A percentile compares a stretch with the other conserved stretches of the same genome.
phyloP scores from a whole-genome alignment of 371 early-diverging fungal genomes.

The Mortierella sp. region DNA sequence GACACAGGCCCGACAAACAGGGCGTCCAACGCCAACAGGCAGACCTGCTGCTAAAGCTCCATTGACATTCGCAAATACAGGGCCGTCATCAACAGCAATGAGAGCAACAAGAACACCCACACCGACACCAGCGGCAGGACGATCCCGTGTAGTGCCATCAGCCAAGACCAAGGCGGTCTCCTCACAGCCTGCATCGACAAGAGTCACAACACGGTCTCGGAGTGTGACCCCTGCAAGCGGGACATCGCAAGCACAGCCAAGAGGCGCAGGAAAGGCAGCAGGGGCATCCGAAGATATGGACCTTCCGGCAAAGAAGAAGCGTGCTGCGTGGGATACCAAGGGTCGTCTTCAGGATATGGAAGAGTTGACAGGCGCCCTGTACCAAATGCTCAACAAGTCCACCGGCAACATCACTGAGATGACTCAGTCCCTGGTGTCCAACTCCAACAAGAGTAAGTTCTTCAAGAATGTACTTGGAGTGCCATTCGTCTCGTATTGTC shows the following conservation, averaged over 20 bases:
- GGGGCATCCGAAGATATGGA: neutral
- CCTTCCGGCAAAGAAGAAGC: slow-evolving; percentile 58
- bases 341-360: slow-evolving; percentile 70
- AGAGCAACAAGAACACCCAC: neutral
- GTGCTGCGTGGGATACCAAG: slow-evolving; percentile 71
- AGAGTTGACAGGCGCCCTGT: slow-evolving; percentile 44
- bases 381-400: slow-evolving; percentile 34
- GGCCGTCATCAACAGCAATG: neutral
- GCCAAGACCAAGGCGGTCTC: neutral
- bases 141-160: neutral
- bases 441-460: slow-evolving; percentile 38
- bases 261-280: neutral
- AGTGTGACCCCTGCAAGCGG: neutral
- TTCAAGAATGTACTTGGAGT: neutral
- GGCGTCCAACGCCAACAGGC: neutral
- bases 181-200: neutral
- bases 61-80: neutral
- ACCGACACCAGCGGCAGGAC: neutral
- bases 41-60: slow-evolving; percentile 8
- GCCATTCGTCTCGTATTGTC: neutral
- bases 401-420: slow-evolving; percentile 41
- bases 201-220: neutral
- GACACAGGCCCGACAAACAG: neutral
- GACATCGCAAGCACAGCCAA: neutral
- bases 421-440: slow-evolving; percentile 21